phyloP scores from a whole-genome alignment of 805 yeast species.

The Starmerella tilneyi region DNA sequence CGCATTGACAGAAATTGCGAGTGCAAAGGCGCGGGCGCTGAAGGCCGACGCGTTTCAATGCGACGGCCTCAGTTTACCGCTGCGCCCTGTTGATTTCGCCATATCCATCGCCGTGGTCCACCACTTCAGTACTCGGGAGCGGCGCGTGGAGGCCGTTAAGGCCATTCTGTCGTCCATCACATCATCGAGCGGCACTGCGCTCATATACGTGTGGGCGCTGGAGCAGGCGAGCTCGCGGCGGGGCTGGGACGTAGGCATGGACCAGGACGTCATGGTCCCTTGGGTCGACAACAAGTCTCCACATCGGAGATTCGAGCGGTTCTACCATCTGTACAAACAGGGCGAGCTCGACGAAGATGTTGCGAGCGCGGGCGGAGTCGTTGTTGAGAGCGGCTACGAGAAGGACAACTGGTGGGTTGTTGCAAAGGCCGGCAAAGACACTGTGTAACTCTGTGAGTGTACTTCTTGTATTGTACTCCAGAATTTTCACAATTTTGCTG shows the following conservation, averaged over 20 bases:
- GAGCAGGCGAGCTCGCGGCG: constrained; percentile 82
- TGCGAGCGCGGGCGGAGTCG: constrained; percentile 53
- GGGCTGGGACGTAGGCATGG: constrained; percentile 85
- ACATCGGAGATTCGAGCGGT: constrained; percentile 58
- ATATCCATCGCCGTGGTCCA: constrained; percentile 92
- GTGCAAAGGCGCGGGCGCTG: constrained; percentile 52
- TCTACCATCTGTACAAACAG: constrained; percentile 72
- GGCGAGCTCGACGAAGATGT: constrained; percentile 78
- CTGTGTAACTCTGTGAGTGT: not conserved
- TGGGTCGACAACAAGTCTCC: constrained; percentile 65
- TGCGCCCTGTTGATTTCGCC: constrained; percentile 60
- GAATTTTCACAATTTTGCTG: no score
- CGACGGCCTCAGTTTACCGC: constrained; percentile 57
- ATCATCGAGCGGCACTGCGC: constrained; percentile 50
- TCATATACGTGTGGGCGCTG: constrained; percentile 93
- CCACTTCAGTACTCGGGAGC: constrained; percentile 76
- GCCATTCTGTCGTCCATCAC: constrained; percentile 53
- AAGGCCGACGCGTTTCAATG: constrained; percentile 57
- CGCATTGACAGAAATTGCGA: constrained; percentile 32
- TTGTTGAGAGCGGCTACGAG: constrained; percentile 74
- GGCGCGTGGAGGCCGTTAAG: constrained; percentile 65
- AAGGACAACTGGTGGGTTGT: constrained; percentile 82
- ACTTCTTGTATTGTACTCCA: not conserved
- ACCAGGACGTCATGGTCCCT: constrained; percentile 88
- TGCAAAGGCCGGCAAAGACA: not conserved